These are phyloP conservation scores for Penicilliopsis zonata DNA, from an alignment of 495 filamentous ascomycete species.

Conservation along the genomic window DNA sequence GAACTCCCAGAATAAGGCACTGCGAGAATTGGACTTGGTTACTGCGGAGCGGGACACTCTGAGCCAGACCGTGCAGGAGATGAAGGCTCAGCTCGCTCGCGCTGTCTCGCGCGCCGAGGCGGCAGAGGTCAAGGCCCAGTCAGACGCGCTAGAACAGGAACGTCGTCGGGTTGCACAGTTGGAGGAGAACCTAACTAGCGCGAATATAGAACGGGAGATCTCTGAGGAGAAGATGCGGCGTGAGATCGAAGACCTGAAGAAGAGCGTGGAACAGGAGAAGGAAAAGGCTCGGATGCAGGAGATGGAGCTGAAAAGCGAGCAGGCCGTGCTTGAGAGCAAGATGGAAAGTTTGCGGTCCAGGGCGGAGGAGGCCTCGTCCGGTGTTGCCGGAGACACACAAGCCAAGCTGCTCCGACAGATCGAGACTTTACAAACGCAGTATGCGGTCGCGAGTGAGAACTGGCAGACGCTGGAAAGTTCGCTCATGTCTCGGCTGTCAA, in stretches of 20 bases:
- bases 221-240: conserved; percentile 54
- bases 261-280: conserved; percentile 60
- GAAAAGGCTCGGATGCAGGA: conserved; percentile 62
- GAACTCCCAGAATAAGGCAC: conserved; percentile 50
- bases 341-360: conserved; percentile 75
- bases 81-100: conserved; percentile 60
- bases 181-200: conserved; percentile 56
- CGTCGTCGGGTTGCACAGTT: conserved; percentile 53
- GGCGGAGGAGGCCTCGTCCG: conserved; percentile 84
- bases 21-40: conserved; percentile 58
- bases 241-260: conserved; percentile 57
- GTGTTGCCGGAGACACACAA: conserved; percentile 69
- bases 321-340: conserved; percentile 71
- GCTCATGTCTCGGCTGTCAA: conserved; percentile 57
- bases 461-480: conserved; percentile 93
- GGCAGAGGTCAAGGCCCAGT: conserved; percentile 52
- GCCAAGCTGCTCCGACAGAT: conserved; percentile 87
- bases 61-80: conserved; percentile 49
- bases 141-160: conserved; percentile 60
- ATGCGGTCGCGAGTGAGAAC: conserved; percentile 87
- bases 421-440: conserved; percentile 92
- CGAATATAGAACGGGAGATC: conserved; percentile 67
- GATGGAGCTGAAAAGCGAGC: conserved; percentile 72
- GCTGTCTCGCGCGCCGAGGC: conserved; percentile 53
- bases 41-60: conserved; percentile 55